These are phyloP conservation scores for Blepharisma japonicum DNA, from an alignment of 73 alveolate genomes.

Conservation along the genomic window DNA sequence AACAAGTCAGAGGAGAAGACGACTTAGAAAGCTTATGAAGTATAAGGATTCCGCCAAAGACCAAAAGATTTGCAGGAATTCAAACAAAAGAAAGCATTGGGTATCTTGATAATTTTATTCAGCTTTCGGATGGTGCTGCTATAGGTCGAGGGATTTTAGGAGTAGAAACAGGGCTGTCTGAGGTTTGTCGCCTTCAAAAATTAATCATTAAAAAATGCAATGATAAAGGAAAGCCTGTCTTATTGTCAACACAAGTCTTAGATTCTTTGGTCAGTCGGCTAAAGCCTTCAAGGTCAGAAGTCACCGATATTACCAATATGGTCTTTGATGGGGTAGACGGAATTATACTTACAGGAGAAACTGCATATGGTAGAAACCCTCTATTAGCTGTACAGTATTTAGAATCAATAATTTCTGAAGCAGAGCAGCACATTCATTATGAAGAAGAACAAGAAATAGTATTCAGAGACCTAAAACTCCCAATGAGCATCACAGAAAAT, in stretches of 20 bases:
- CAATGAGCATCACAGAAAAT: slow-evolving; percentile 19
- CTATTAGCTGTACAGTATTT: slow-evolving; percentile 74
- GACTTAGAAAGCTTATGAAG: background rate
- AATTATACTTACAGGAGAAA: slow-evolving; percentile 91
- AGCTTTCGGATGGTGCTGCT: slow-evolving; percentile 93
- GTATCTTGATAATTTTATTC: background rate
- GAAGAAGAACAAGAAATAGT: slow-evolving; percentile 12
- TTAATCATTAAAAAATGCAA: slow-evolving; percentile 82
- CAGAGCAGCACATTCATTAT: slow-evolving; percentile 68
- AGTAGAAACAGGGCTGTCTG: slow-evolving; percentile 96
- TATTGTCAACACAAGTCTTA: slow-evolving; percentile 98
- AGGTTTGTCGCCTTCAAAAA: slow-evolving; percentile 93
- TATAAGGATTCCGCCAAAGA: background rate
- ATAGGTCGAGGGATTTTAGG: slow-evolving; percentile 99
- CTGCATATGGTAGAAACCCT: slow-evolving; percentile 83
- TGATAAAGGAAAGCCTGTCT: slow-evolving; percentile 88
- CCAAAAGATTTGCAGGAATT: slow-evolving; percentile 15
- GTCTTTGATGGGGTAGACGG: slow-evolving; percentile 91
- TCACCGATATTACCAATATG: slow-evolving; percentile 88
- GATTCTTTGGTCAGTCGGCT: slow-evolving; percentile 95
- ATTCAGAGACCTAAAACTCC: background rate
- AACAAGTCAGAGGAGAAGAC: slow-evolving; percentile 6
- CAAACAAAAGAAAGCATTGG: slow-evolving; percentile 5
- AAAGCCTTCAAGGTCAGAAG: slow-evolving; percentile 99
- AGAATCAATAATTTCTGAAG: slow-evolving; percentile 71